Percentiles rank a stretch among this genome's conserved stretches.
phyloP scores from a whole-genome alignment of 2,329 filamentous ascomycete genomes.

The Bipolaris cookei region DNA sequence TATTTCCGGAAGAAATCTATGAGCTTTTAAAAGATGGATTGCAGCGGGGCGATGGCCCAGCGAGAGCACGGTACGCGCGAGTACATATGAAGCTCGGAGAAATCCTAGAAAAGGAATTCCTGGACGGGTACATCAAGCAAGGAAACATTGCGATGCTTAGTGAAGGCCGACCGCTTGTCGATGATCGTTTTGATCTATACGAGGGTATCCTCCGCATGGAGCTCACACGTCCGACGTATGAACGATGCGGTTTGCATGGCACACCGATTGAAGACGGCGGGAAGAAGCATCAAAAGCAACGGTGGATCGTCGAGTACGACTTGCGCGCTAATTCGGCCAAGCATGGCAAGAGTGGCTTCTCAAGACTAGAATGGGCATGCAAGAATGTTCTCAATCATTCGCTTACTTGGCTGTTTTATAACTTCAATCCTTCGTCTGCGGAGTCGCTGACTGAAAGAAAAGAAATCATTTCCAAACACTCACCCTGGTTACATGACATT shows the following conservation, averaged over 20 bases:
- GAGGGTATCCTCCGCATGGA: conserved; percentile 76
- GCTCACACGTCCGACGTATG: conserved; percentile 80
- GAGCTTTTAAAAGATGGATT: conserved; percentile 62
- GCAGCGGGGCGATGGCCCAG: conserved; percentile 42
- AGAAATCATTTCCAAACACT: conserved; percentile 38
- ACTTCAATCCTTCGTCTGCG: conserved; percentile 52
- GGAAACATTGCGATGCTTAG: conserved; percentile 85
- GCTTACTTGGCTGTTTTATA: conserved; percentile 79
- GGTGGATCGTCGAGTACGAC: conserved; percentile 82
- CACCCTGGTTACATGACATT: conserved; percentile 40
- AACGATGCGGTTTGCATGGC: conserved; percentile 80
- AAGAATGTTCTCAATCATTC: conserved; percentile 74
- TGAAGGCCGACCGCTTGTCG: conserved; percentile 71
- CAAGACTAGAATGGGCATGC: conserved; percentile 77
- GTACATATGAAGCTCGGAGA: conserved; percentile 76
- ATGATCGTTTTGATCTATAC: conserved; percentile 73
- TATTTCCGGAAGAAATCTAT: conserved; percentile 71
- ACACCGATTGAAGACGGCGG: conserved; percentile 65
- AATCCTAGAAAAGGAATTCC: conserved; percentile 76
- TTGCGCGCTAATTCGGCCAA: conserved; percentile 77
- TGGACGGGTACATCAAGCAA: conserved; percentile 82
- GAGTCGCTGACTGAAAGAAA: conserved; percentile 34
- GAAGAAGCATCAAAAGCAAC: conserved; percentile 69
- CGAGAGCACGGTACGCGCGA: conserved; percentile 64
- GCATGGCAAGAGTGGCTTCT: conserved; percentile 82